These are phyloP conservation scores for Tolypocladium album DNA, from an alignment of 2,329 filamentous ascomycete genomes.

Conservation along the genomic window DNA sequence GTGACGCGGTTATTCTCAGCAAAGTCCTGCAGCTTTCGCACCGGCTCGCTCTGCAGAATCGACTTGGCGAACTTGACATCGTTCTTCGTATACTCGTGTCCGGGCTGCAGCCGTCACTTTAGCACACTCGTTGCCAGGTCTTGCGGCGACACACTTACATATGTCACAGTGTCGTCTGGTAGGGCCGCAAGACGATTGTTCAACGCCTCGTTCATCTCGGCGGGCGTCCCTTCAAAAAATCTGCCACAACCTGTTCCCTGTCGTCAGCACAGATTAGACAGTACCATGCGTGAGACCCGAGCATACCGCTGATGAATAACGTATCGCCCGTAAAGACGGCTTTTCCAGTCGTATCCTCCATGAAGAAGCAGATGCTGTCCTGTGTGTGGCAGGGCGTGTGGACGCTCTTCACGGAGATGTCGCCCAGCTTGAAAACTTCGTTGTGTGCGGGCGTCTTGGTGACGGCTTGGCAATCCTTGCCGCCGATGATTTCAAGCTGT, in stretches of 20 bases:
- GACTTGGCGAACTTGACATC: constrained; percentile 83
- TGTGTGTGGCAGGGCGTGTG: constrained; percentile 97
- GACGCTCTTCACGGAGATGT: constrained; percentile 74
- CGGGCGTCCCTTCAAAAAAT: constrained; percentile 87
- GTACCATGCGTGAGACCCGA: not conserved
- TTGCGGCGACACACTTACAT: constrained; percentile 40
- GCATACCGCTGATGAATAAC: constrained; percentile 75
- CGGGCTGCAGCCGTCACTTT: constrained; percentile 45
- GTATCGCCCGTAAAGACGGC: constrained; percentile 96
- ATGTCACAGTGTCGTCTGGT: constrained; percentile 86
- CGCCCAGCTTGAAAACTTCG: constrained; percentile 71
- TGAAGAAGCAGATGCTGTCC: constrained; percentile 93
- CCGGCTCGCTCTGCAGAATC: constrained; percentile 62
- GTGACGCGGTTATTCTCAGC: constrained; percentile 75
- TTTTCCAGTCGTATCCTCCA: constrained; percentile 65
- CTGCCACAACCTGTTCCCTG: constrained; percentile 63
- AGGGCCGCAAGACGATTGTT: constrained; percentile 74
- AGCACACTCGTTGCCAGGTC: not conserved
- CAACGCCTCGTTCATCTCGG: constrained; percentile 86
- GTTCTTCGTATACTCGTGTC: constrained; percentile 95
- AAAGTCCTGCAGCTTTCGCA: constrained; percentile 68
- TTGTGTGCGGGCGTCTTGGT: constrained; percentile 66
- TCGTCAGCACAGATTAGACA: not conserved
- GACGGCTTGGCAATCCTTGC: constrained; percentile 74
- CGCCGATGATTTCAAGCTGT: constrained; percentile 70